Percentiles rank a stretch among this genome's conserved stretches.
Evolutionary conservation across 2,329 filamentous ascomycete species (phyloP).

Genomic region (Canariomyces notabilis): DNA sequence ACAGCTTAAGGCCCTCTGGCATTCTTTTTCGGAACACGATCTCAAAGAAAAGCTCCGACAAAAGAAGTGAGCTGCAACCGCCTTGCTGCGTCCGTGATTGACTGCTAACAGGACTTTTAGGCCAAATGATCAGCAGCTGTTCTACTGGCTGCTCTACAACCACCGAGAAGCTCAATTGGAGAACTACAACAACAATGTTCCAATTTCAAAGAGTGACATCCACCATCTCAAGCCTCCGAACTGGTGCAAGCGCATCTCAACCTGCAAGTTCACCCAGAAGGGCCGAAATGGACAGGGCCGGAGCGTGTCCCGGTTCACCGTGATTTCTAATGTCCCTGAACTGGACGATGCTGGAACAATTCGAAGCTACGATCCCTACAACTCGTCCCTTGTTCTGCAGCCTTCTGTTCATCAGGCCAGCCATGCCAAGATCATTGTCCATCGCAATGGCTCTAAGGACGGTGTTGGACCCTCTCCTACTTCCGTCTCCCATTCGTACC

Average conservation of each 20-base stretch:
- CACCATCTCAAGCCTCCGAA: slow-evolving; percentile 65
- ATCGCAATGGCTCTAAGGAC: slow-evolving; percentile 44
- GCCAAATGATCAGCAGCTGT: slow-evolving; percentile 85
- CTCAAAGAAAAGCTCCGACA: slow-evolving; percentile 64
- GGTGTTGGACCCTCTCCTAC: slow-evolving; percentile 29
- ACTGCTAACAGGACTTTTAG: slow-evolving; percentile 38
- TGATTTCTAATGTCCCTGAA: slow-evolving; percentile 58
- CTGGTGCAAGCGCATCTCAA: slow-evolving; percentile 58
- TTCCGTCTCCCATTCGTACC: slow-evolving; percentile 32
- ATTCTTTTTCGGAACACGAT: slow-evolving; percentile 70
- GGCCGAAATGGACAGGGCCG: slow-evolving; percentile 45
- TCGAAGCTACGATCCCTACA: slow-evolving; percentile 78
- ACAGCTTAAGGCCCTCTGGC: slow-evolving; percentile 87
- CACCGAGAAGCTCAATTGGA: slow-evolving; percentile 83
- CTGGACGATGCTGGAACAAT: slow-evolving; percentile 44
- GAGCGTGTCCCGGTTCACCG: slow-evolving; percentile 57
- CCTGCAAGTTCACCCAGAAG: slow-evolving; percentile 52
- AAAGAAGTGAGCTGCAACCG: slow-evolving; percentile 49
- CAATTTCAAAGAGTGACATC: slow-evolving; percentile 86
- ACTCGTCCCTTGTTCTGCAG: slow-evolving; percentile 55
- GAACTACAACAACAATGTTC: slow-evolving; percentile 74
- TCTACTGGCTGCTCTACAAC: slow-evolving; percentile 78
- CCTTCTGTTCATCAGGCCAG: slow-evolving; percentile 45
- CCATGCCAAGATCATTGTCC: slow-evolving; percentile 64
- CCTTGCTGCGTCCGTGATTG: not conserved